Conservation (phyloP, 2,329 filamentous ascomycete species). For the Trichoderma sp. region DNA sequence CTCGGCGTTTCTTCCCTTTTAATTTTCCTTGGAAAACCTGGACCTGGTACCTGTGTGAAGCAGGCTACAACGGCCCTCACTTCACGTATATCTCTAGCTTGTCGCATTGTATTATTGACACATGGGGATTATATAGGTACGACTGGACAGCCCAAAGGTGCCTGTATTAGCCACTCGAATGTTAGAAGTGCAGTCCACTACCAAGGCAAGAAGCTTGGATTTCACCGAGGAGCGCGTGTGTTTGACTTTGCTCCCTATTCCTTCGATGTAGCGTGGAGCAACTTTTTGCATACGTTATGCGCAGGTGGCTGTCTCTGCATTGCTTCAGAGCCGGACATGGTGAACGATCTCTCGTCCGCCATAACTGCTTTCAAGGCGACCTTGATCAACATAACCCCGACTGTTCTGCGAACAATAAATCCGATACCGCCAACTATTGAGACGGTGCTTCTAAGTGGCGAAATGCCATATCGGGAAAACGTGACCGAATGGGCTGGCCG, state of each 20-base stretch:
- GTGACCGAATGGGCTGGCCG: slow-evolving; percentile 3
- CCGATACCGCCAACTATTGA: background rate
- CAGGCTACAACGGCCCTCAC: background rate
- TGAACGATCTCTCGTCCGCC: background rate
- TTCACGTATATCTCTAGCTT: background rate
- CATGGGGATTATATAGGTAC: slow-evolving; percentile 13
- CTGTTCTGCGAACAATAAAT: background rate
- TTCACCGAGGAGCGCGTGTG: slow-evolving; percentile 24
- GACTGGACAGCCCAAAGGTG: slow-evolving; percentile 31
- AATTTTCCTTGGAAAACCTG: background rate
- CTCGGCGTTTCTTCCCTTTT: background rate
- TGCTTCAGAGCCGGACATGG: slow-evolving; percentile 21
- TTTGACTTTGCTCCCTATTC: slow-evolving; percentile 30
- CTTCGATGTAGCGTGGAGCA: slow-evolving; percentile 27
- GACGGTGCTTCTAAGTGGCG: slow-evolving; percentile 1
- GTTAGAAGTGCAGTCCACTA: slow-evolving; percentile 24
- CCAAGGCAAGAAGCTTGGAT: slow-evolving; percentile 25
- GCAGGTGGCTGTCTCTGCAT: slow-evolving; percentile 28
- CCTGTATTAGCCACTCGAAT: slow-evolving; percentile 25
- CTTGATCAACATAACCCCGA: slow-evolving; percentile 11
- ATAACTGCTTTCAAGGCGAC: background rate
- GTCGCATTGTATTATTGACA: background rate
- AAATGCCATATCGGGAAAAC: slow-evolving; percentile 6
- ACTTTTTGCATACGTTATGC: slow-evolving; percentile 26
- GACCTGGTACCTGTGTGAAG: background rate